Conservation (phyloP, 202 grass and related monocot genomes). For the Thinopyrum obtusiflorum region DNA sequence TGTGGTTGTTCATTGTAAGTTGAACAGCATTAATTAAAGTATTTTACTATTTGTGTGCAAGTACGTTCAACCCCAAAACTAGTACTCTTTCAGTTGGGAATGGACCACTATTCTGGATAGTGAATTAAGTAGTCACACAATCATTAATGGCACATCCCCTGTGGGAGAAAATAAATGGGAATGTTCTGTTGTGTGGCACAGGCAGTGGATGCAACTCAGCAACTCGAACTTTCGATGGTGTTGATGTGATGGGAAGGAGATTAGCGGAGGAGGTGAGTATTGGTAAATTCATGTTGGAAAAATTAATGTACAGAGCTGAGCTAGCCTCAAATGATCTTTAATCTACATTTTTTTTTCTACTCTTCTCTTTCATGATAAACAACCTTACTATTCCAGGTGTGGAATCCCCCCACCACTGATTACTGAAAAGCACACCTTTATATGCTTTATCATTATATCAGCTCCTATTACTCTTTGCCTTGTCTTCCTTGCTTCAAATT, state of each 20-base stretch:
- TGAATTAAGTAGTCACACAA: conserved; percentile 4
- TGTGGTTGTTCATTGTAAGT: conserved; percentile 81
- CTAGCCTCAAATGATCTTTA: neutral
- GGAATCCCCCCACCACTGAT: neutral
- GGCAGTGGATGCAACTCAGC: conserved; percentile 72
- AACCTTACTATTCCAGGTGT: neutral
- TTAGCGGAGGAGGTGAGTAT: conserved; percentile 70
- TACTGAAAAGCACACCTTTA: neutral
- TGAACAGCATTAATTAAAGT: neutral
- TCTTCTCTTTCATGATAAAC: conserved; percentile 16
- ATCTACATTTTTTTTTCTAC: neutral
- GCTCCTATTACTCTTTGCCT: neutral
- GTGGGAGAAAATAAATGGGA: neutral
- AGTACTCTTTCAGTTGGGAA: neutral
- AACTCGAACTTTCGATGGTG: conserved; percentile 70
- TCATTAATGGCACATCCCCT: neutral
- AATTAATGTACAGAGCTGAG: neutral
- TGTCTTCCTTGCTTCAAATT: neutral
- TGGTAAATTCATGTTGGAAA: conserved; percentile 14
- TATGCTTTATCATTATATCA: neutral
- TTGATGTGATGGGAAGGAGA: conserved; percentile 90
- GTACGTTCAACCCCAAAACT: neutral
- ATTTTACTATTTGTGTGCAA: neutral
- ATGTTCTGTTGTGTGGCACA: conserved; percentile 29
- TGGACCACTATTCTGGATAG: neutral